Percentiles rank a stretch among this genome's conserved stretches.
Evolutionary conservation across 805 yeast species (phyloP).

Genomic region (Sugiyamaella marilandica): DNA sequence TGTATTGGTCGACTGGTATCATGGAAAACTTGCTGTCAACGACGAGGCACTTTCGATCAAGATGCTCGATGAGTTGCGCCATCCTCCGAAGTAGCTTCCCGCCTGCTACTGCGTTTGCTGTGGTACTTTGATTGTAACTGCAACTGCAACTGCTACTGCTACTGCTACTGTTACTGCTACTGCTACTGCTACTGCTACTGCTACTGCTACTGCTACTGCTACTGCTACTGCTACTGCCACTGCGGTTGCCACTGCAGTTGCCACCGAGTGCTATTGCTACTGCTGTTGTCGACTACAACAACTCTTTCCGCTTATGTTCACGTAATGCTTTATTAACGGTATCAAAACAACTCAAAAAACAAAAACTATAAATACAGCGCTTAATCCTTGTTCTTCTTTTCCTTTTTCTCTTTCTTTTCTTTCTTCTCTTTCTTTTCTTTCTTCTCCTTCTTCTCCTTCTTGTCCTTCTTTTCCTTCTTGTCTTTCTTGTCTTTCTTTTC

Average conservation of each 20-base stretch:
- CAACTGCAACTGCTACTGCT: not conserved
- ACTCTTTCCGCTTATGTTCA: not conserved
- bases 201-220: not conserved
- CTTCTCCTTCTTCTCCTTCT: slow-evolving; percentile 45
- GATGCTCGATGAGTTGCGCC: slow-evolving; percentile 34
- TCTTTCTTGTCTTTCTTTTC: slow-evolving; percentile 28
- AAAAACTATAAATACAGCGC: slow-evolving; percentile 21
- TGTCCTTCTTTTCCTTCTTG: slow-evolving; percentile 41
- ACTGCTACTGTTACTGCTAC: no score
- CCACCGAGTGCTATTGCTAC: not conserved
- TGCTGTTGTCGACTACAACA: not conserved
- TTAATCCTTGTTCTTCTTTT: slow-evolving; percentile 22
- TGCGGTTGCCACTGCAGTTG: no score
- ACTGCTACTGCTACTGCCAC: not conserved
- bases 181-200: not conserved
- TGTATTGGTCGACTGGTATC: slow-evolving; percentile 59
- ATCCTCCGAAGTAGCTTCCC: not conserved
- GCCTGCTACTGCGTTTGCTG: not conserved
- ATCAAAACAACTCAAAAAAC: slow-evolving; percentile 4
- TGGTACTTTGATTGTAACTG: no score
- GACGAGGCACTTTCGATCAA: slow-evolving; percentile 39
- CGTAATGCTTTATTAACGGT: not conserved
- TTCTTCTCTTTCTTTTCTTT: slow-evolving; percentile 50
- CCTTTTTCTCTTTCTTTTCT: slow-evolving; percentile 37
- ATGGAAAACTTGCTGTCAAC: slow-evolving; percentile 49